These are phyloP conservation scores for Crithidia expoeki DNA, from an alignment of 208 protist species.

Conservation along the genomic window DNA sequence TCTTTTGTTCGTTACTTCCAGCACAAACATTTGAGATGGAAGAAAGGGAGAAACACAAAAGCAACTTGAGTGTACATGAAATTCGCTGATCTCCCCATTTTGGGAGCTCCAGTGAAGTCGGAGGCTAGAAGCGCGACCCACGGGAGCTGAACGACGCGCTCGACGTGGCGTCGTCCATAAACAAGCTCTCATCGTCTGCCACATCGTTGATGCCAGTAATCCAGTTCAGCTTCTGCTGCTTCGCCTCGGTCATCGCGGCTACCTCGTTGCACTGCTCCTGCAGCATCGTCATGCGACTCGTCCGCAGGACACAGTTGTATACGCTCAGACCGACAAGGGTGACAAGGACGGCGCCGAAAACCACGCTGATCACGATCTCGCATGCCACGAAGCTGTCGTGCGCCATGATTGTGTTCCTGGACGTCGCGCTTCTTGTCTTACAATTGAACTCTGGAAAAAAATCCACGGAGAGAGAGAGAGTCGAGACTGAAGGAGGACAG, in stretches of 20 bases:
- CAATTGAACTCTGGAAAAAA: too few relatives aligned
- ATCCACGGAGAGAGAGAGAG: too few relatives aligned
- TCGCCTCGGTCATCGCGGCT: background rate
- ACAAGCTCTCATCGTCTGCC: constrained; percentile 2
- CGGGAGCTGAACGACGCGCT: constrained; percentile 1
- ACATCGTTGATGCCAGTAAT: constrained; percentile 1
- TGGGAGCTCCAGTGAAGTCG: too few relatives aligned
- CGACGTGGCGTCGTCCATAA: background rate
- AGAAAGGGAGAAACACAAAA: too few relatives aligned
- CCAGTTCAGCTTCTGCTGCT: constrained; percentile 15
- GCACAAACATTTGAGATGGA: too few relatives aligned
- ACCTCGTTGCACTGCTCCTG: constrained; percentile 6
- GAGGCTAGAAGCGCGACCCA: background rate
- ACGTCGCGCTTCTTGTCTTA: too few relatives aligned
- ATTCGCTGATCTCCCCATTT: too few relatives aligned
- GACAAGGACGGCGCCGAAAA: constrained; percentile 15
- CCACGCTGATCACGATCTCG: background rate
- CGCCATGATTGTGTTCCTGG: background rate
- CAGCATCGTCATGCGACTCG: background rate
- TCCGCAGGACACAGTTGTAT: constrained; percentile 6
- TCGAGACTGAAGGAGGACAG: too few relatives aligned
- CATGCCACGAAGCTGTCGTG: background rate
- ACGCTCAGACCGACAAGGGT: constrained; percentile 1
- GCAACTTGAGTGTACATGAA: too few relatives aligned
- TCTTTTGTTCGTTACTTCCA: too few relatives aligned